Conservation (phyloP, 139 green algal species). For the Chloropicon primus region DNA sequence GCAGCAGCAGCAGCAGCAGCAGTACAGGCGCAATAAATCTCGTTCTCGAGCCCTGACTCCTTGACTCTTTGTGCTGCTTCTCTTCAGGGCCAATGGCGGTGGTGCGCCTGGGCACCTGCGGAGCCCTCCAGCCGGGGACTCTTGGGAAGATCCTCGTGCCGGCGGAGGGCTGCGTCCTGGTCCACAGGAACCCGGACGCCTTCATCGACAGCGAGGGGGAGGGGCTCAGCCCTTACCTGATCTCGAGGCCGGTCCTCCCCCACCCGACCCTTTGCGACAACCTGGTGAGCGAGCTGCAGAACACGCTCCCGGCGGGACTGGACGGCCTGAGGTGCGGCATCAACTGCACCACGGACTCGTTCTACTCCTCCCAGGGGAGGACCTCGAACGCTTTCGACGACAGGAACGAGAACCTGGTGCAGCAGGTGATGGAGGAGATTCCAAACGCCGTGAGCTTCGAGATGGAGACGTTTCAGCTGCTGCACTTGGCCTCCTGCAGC, state of each 20-base stretch:
- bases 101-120: constrained; percentile 58
- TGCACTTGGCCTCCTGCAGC: constrained; percentile 48
- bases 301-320: neutral
- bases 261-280: constrained; percentile 24
- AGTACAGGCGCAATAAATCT: too few relatives aligned
- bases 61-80: neutral
- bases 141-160: constrained; percentile 39
- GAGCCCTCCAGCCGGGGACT: constrained; percentile 36
- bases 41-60: neutral
- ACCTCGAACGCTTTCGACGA: constrained; percentile 36
- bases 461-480: constrained; percentile 69
- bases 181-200: constrained; percentile 10
- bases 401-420: constrained; percentile 36
- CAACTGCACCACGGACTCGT: constrained; percentile 55
- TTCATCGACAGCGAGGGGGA: constrained; percentile 1
- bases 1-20: too few relatives aligned
- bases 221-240: constrained; percentile 18
- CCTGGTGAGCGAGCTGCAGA: constrained; percentile 25
- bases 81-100: constrained; percentile 33
- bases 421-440: constrained; percentile 17
- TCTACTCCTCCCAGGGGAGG: constrained; percentile 58
- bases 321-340: constrained; percentile 37
- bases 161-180: constrained; percentile 5
- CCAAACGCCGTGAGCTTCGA: constrained; percentile 36
- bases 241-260: constrained; percentile 27